phyloP scores from a whole-genome alignment of 306 rosid genomes.

The Prunus campanulata region DNA sequence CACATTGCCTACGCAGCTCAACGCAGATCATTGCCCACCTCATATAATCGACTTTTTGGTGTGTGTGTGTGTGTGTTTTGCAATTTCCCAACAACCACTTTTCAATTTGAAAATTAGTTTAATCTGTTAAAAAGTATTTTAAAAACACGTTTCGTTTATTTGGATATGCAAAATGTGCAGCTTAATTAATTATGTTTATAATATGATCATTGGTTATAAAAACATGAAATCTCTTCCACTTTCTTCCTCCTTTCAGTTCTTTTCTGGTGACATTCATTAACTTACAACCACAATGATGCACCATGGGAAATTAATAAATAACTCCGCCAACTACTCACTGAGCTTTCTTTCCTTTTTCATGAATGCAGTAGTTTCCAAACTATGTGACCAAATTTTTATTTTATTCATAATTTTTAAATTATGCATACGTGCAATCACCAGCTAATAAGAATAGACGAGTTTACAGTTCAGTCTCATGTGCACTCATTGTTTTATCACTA shows the following conservation, averaged over 20 bases:
- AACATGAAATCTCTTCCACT: constrained; percentile 14
- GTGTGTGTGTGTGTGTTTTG: constrained; percentile 17
- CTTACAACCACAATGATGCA: constrained; percentile 1
- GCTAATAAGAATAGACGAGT: not conserved
- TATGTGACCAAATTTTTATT: not conserved
- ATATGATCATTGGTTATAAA: not conserved
- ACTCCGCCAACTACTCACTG: not conserved
- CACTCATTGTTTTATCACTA: not conserved
- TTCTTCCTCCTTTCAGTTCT: constrained; percentile 1
- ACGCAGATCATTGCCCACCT: not conserved
- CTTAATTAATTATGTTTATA: not conserved
- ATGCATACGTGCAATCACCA: not conserved
- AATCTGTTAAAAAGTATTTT: not conserved
- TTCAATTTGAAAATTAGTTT: too few relatives aligned
- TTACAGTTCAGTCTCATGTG: not conserved
- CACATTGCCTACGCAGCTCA: constrained; percentile 27
- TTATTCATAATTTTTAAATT: not conserved
- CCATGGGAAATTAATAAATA: not conserved
- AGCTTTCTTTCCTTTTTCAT: constrained; percentile 5
- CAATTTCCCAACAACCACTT: constrained; percentile 27
- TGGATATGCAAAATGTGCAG: not conserved
- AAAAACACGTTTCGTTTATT: constrained; percentile 9
- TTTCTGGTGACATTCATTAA: not conserved
- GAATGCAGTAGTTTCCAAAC: not conserved
- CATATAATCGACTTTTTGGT: constrained; percentile 11